Conservation (phyloP, 192 early-diverging fungal genomes). For the Dimargaris cristalligena region DNA sequence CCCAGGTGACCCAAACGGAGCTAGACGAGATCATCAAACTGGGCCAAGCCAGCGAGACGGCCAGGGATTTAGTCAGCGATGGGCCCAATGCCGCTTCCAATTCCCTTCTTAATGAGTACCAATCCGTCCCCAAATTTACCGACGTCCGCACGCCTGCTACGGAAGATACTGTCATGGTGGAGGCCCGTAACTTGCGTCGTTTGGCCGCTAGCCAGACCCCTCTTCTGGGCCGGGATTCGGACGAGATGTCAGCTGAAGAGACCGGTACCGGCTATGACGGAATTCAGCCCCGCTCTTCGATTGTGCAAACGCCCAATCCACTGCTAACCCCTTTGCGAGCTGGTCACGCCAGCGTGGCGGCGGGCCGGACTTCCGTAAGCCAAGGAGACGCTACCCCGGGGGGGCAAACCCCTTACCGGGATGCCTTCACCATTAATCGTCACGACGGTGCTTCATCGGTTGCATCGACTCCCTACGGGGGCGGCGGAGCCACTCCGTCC, state of each 20-base stretch:
- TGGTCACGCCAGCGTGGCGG: not conserved
- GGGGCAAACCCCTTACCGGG: constrained; percentile 34
- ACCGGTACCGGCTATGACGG: constrained; percentile 42
- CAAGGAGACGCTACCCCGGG: constrained; percentile 9
- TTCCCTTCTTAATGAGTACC: constrained; percentile 59
- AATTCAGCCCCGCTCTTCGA: constrained; percentile 32
- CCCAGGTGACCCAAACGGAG: constrained; percentile 81
- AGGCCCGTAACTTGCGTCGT: constrained; percentile 70
- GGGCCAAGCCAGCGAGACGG: constrained; percentile 61
- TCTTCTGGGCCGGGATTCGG: constrained; percentile 57
- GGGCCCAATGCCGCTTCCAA: constrained; percentile 37
- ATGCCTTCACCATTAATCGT: constrained; percentile 41
- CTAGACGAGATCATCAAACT: constrained; percentile 85
- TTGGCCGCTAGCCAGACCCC: constrained; percentile 64
- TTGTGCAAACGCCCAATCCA: constrained; percentile 68
- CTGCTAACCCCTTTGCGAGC: constrained; percentile 28
- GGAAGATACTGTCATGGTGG: constrained; percentile 50
- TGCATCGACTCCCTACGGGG: constrained; percentile 54
- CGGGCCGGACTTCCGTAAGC: constrained; percentile 14
- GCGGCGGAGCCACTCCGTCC: constrained; percentile 14
- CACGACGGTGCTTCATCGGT: constrained; percentile 15
- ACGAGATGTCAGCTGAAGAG: constrained; percentile 17
- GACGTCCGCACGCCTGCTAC: constrained; percentile 27
- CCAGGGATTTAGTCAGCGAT: constrained; percentile 47
- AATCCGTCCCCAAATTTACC: constrained; percentile 27